Evolutionary conservation across 306 rosid species (phyloP), one percentile per base, ranked within the genome.

Genomic region (Vigna unguiculata): DNA sequence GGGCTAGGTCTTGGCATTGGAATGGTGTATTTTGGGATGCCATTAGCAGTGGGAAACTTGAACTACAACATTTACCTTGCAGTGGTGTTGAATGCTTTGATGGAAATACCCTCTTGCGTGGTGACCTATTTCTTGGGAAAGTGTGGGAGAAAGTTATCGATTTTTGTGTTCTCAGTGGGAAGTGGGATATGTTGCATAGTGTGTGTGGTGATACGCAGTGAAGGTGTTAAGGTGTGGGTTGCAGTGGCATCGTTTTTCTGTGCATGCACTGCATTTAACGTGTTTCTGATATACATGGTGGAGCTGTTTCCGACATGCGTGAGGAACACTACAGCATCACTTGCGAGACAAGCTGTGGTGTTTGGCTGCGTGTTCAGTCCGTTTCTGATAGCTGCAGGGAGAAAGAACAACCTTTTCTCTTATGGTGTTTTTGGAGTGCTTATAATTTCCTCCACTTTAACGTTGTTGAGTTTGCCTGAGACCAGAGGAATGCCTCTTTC

Each of bases 301-400:
- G 90, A 87, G 78, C 0, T 87, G 45, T 87, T 87, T 61, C 91
- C 88, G 0, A 84, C 88, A 6, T 21, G 87, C 48, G 87, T 87
- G 72, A 87, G 88, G 66, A 87, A 85, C 80, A 82, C 84, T n/a
- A 55, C 84, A 2, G 67, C 85, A 1, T 68, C 88, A 0, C 41
- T 87, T 49, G 74, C 78, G 32, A 70, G 91, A 72, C 91, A 84
- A 34, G 76, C 83, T 12, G 20, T 68, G 19, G 71, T 80, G 2
- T 71, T 67, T 25, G 85, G 88, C 3, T 73, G 75, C 54, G 69
- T 78, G 1, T 85, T 81, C 30, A 46, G 55, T 4, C 81, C 83
- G 0, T 66, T 72, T 61, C 47, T 84, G 51, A 24, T 70, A 28
- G 71, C 88, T 4, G 78, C 47, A 3, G 85, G 88, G 59, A 85